Base-by-base conservation (phyloP, 1,284 basidiomycete species). In the Stygiomarasmius scandens region DNA sequence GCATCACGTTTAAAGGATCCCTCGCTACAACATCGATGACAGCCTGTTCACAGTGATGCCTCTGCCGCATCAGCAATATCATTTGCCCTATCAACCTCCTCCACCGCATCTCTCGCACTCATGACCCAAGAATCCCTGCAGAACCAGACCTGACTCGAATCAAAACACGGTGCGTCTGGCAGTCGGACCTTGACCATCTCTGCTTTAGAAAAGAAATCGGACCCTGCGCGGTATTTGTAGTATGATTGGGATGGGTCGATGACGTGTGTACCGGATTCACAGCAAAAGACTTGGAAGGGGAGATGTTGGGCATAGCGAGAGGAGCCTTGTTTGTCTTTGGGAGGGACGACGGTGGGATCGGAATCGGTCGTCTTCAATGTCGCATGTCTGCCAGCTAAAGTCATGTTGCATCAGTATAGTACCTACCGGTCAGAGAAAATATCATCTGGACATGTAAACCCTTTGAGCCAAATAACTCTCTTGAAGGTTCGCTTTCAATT, bases 211-310 rank as follows among this genome's bases (percentile, higher is more conserved):
- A 81, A 88, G 67, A 85, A 90, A 63, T 90, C 83, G 4, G 71
- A 75, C 1, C 93, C 93, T 1, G 91, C 83, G 48, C 94, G 90
- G 69, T 98, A 98, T 41, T 85, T 83, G 77, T 98, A 98, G 77
- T 97, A 98, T 0, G 93, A 92, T 71, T 96, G 94, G 27, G 82
- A 83, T 12, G 95, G 95, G 71, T 98, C 95, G 62, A 98, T 88
- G 66, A 98, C 87, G 70, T 97, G 95, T 0, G 94, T 95, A 2
- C 95, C 95, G 1, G 93, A 92, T 76, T 97, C 95, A 75, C 95
- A 98, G 77, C 95, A 98, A 75, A 96, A 97, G 12, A 92, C 93
- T 71, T 98, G 95, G 80, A 97, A 97, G 1, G 95, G 95, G 1
- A 97, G 82, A 70, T 98, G 95, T 61, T 91, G 85, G 1, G 85